These are phyloP conservation scores for Citrus unshiu DNA, from an alignment of 345 rosid genomes.

Conservation along the genomic window DNA sequence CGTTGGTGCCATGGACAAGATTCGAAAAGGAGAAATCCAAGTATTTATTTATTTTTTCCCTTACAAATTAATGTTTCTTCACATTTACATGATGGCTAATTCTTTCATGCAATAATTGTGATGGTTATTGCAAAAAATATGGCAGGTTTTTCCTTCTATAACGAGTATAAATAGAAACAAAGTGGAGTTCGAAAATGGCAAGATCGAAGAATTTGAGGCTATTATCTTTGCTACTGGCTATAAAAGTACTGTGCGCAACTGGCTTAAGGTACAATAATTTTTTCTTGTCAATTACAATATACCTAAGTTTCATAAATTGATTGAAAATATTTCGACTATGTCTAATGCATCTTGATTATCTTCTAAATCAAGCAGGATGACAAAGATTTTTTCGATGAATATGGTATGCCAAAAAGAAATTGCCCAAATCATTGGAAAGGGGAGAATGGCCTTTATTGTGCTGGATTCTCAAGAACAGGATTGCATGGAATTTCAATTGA, in stretches of 20 bases:
- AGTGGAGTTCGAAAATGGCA: neutral
- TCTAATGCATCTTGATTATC: neutral
- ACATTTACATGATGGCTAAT: neutral
- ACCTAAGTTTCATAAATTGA: no score
- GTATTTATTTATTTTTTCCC: neutral
- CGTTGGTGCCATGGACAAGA: slow-evolving; percentile 19
- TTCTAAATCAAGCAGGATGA: slow-evolving; percentile 19
- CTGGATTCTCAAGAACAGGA: slow-evolving; percentile 49
- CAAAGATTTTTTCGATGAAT: slow-evolving; percentile 27
- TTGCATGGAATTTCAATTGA: slow-evolving; percentile 42
- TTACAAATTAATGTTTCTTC: neutral
- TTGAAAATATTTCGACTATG: no score
- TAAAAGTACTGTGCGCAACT: neutral
- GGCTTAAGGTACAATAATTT: slow-evolving; percentile 4
- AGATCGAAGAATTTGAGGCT: neutral
- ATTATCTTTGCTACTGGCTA: slow-evolving; percentile 15
- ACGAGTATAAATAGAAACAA: neutral
- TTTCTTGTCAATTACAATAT: neutral
- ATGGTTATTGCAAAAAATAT: neutral
- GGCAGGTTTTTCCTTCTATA: neutral
- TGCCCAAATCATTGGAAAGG: slow-evolving; percentile 57
- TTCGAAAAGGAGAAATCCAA: neutral
- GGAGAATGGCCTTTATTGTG: slow-evolving; percentile 39
- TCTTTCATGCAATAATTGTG: neutral
- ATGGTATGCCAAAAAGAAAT: slow-evolving; percentile 37